Base-by-base conservation (phyloP, 345 rosid genomes). In the Camelina laxa region DNA sequence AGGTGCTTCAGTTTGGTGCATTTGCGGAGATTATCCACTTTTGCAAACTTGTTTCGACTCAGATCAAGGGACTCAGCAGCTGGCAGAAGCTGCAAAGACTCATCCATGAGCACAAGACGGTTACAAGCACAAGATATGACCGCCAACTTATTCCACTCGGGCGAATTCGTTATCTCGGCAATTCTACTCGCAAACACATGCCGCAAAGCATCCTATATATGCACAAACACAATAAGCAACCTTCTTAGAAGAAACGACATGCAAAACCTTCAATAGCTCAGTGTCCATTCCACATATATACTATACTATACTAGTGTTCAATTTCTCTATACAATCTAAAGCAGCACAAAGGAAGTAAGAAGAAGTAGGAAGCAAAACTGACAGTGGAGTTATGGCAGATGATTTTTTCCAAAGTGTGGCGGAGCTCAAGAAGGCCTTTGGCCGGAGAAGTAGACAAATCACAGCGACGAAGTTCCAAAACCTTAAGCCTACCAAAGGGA, bases 161-260 rank as follows among this genome's bases (percentile, higher is more conserved):
- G 89, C 12, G 93, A 89, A 71, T 81, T 86, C 85, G 85, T 85
- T 78, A 91, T 91, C 77, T 94, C 95, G 1, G 84, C 85, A 69
- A 94, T 91, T 79, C 98, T 86, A 85, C 93, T 87, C 5, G 96
- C 98, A 79, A 94, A 94, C 54, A 94, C 88, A 82, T 91, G 98
- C 65, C 97, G 82, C 57, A 94, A 38, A 24, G 98, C 97, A 85
- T 94, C 93, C 98, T 94, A 81, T 14, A 73, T n/a, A n/a, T n/a
- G n/a, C n/a, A n/a, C n/a, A n/a, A n/a, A n/a, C n/a, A n/a, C n/a
- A n/a, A n/a, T n/a, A n/a, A n/a, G n/a, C n/a, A n/a, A n/a, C n/a
- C n/a, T n/a, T n/a, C 2, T 42, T 12, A 6, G 47, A 42, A 42
- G 48, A 42, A 42, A 42, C 48, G 7, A 47, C 51, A 47, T 47